Evolutionary conservation across 768 basidiomycete species (phyloP).

Genomic region (Lepiota subincarnata): DNA sequence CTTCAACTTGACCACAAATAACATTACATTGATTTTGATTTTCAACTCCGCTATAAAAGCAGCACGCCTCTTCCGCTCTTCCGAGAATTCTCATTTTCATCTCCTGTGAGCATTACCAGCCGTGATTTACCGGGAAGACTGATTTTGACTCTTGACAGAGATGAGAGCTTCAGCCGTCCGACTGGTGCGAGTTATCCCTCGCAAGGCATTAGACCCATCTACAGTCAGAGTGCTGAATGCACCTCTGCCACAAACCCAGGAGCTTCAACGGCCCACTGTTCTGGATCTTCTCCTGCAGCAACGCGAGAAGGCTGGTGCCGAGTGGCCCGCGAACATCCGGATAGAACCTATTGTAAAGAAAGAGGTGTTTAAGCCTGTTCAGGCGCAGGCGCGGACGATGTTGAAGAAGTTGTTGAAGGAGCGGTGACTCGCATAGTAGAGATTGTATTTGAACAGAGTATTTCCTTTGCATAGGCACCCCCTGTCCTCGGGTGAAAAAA

Average conservation of each 20-base stretch:
- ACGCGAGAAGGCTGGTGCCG: constrained; percentile 27
- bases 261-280: constrained; percentile 29
- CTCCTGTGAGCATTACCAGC: not conserved
- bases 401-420: constrained; percentile 42
- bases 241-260: constrained; percentile 30
- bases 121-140: too few species aligned
- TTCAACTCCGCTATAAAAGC: constrained; percentile 9
- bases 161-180: constrained; percentile 35
- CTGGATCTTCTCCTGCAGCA: constrained; percentile 33
- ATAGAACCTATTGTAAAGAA: constrained; percentile 42
- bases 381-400: constrained; percentile 31
- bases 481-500: too few species aligned
- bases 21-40: not conserved
- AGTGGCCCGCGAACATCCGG: constrained; percentile 43
- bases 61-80: not conserved
- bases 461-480: too few species aligned
- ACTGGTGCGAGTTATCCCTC: constrained; percentile 35
- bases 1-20: too few species aligned
- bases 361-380: constrained; percentile 32
- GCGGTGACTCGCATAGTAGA: constrained; percentile 5
- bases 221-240: constrained; percentile 28
- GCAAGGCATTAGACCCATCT: constrained; percentile 25
- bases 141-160: not conserved
- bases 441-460: too few species aligned
- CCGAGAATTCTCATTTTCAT: too few species aligned